Base-by-base conservation (phyloP, 345 rosid species). In the Eucalyptus sideroxylon region DNA sequence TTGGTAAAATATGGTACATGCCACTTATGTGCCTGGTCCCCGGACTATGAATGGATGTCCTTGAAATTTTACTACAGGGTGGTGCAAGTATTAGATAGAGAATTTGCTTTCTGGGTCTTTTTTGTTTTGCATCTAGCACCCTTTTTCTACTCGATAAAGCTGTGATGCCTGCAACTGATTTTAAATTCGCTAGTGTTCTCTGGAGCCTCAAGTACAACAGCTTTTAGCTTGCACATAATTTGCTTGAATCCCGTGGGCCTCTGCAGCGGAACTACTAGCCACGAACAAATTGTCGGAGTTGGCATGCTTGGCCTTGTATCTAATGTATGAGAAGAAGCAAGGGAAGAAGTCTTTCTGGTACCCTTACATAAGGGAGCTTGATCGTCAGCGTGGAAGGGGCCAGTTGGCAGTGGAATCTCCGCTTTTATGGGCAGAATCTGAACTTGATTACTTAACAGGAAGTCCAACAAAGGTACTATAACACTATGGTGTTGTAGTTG, bases 241-340 rank as follows among this genome's bases (percentile, higher is more conserved):
- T 44, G 6, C 34, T 17, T 55, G 87, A 83, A 88, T 88, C 49
- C 72, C 80, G 55, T 88, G 86, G 86, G 50, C 88, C 72, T 90
- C 89, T 86, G 77, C 94, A 98, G 99, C 99, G 49, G 99, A 98
- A 91, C 93, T 98, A 87, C 92, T 98, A 89, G 94, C 99, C 47
- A 96, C 99, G 42, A 96, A 96, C 92, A 98, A 98, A 89, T 89
- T 98, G 90, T 98, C 99, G 1, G 99, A 98, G 90, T 90, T 98
- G 93, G 99, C 99, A 86, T 98, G 99, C 91, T 92, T 98, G 93
- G 98, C 99, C 86, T 90, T 98, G 93, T 96, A 98, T 91, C 93
- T 98, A 88, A 98, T 98, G 99, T 98, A 98, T 92, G 99, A 98
- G 94, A 97, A 97, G 95, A 97, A 98, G 91, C 98, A 98, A 94